Conservation (phyloP, 306 rosid species). For the Luffa aegyptiaca region DNA sequence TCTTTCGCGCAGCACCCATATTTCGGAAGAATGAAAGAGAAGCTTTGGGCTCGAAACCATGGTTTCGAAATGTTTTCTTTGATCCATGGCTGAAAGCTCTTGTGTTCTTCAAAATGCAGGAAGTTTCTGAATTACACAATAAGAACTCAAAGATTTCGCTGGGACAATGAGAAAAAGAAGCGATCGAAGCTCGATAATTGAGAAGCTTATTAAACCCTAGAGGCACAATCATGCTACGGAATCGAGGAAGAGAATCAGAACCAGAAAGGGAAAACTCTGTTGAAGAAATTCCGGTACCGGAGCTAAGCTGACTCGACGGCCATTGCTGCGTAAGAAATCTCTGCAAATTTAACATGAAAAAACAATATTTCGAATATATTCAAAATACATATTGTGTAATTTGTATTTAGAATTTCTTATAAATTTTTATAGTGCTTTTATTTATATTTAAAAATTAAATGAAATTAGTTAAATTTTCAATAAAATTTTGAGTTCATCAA, state of each 20-base stretch:
- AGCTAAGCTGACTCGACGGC: background rate
- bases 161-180: background rate
- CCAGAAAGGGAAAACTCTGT: background rate
- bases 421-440: no score
- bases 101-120: background rate
- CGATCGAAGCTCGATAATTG: background rate
- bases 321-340: background rate
- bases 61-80: background rate
- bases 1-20: background rate
- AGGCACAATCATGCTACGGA: constrained; percentile 6
- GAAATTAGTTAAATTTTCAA: no score
- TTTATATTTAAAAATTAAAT: no score
- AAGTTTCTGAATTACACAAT: background rate
- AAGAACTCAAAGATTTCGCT: background rate
- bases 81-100: background rate
- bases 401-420: no score
- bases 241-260: background rate
- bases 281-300: background rate
- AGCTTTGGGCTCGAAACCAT: background rate
- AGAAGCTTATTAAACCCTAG: constrained; percentile 1
- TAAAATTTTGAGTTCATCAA: no score
- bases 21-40: background rate
- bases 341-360: background rate
- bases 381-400: no score
- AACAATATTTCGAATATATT: background rate